Percentiles rank a stretch among this genome's conserved stretches.
Conservation (phyloP, 139 green algal species). For the Eudorina sp. region DNA sequence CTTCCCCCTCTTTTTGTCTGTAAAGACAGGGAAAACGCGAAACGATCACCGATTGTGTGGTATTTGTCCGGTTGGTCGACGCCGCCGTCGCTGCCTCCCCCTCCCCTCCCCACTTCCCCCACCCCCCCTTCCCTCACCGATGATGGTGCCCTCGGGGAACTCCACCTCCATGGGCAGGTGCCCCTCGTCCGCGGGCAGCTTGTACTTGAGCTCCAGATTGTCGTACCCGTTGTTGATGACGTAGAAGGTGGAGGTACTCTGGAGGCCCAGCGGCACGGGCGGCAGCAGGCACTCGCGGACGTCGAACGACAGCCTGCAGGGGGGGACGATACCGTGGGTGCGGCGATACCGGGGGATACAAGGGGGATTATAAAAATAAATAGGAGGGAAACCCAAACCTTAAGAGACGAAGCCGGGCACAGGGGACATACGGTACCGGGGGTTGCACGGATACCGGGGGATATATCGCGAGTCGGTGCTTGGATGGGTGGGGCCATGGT, state of each 20-base stretch:
- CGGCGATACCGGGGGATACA: too few relatives aligned
- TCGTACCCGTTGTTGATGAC: slow-evolving; percentile 87
- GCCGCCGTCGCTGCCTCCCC: neutral
- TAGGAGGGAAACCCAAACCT: too few relatives aligned
- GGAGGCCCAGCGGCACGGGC: slow-evolving; percentile 68
- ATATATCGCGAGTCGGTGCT: too few relatives aligned
- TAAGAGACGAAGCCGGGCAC: too few relatives aligned
- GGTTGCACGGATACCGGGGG: too few relatives aligned
- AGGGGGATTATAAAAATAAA: neutral
- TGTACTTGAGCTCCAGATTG: slow-evolving; percentile 86
- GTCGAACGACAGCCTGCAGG: slow-evolving; percentile 70
- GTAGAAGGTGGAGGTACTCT: slow-evolving; percentile 63
- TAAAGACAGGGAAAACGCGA: too few relatives aligned
- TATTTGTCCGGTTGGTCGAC: too few relatives aligned
- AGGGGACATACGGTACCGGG: too few relatives aligned
- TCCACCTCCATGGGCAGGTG: slow-evolving; percentile 74
- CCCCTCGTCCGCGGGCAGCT: slow-evolving; percentile 74
- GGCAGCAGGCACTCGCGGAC: slow-evolving; percentile 73
- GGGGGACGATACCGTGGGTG: too few relatives aligned
- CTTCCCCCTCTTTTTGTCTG: too few relatives aligned
- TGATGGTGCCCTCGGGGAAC: slow-evolving; percentile 76
- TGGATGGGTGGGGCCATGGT: too few relatives aligned
- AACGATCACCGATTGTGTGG: too few relatives aligned
- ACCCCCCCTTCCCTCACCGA: neutral
- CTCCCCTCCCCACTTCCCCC: neutral